phyloP scores from a whole-genome alignment of 371 early-diverging fungal genomes.

The Phascolomyces articulosus region DNA sequence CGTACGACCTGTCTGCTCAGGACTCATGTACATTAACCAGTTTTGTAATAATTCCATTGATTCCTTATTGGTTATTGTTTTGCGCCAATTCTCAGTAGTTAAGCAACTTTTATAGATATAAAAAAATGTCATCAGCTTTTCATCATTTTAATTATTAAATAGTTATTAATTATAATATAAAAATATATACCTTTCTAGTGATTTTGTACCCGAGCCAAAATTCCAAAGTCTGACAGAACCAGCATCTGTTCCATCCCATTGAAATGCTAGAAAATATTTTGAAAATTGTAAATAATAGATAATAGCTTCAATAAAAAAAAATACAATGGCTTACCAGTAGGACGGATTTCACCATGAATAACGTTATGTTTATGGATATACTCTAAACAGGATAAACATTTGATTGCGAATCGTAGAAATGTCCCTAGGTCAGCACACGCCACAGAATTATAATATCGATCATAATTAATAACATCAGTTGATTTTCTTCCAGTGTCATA shows the following conservation, averaged over 20 bases:
- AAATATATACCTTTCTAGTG: constrained; percentile 23
- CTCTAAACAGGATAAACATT: constrained; percentile 45
- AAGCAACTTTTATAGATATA: constrained; percentile 26
- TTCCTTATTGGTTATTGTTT: constrained; percentile 38
- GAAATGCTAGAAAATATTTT: constrained; percentile 22
- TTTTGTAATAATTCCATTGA: constrained; percentile 18
- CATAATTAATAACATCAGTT: no score
- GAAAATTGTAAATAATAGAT: no score
- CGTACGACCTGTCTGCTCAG: constrained; percentile 63
- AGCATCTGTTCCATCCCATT: constrained; percentile 40
- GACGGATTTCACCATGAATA: constrained; percentile 46
- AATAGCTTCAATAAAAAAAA: no score
- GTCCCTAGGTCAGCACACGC: constrained; percentile 38
- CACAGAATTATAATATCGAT: not conserved
- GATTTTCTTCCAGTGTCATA: constrained; percentile 11
- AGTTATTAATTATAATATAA: not conserved
- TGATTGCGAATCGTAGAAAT: constrained; percentile 48
- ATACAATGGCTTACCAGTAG: constrained; percentile 6
- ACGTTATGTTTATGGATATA: constrained; percentile 45
- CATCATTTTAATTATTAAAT: not conserved
- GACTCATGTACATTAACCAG: constrained; percentile 42
- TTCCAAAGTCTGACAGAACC: constrained; percentile 42
- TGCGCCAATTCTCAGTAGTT: constrained; percentile 51
- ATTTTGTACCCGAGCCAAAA: constrained; percentile 39
- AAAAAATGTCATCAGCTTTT: not conserved